These are phyloP conservation scores for Aspergillus persii DNA, from an alignment of 2,329 filamentous ascomycete species.

Conservation along the genomic window DNA sequence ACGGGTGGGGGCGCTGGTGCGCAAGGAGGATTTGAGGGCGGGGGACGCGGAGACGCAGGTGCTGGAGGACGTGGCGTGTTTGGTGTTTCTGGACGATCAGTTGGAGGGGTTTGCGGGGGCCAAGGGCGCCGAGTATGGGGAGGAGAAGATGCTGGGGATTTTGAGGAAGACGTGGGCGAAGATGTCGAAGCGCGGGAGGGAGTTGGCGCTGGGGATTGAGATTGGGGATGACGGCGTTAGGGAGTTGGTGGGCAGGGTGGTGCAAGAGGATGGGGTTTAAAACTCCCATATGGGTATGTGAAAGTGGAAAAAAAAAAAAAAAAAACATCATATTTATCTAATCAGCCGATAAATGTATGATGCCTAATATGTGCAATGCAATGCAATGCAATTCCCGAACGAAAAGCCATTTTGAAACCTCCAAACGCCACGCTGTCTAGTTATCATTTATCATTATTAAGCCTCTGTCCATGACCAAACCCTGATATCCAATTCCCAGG, in stretches of 20 bases:
- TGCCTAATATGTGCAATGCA: not conserved
- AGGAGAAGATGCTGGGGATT: constrained; percentile 73
- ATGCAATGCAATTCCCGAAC: not conserved
- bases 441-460: not conserved
- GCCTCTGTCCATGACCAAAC: too few species aligned
- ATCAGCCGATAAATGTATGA: too few species aligned
- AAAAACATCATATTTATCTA: too few species aligned
- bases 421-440: not conserved
- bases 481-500: not conserved
- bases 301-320: too few species aligned
- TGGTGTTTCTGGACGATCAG: constrained; percentile 85
- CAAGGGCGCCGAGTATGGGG: constrained; percentile 52
- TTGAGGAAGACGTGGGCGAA: constrained; percentile 73
- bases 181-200: constrained; percentile 64
- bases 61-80: constrained; percentile 80
- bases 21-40: constrained; percentile 69
- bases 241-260: constrained; percentile 62
- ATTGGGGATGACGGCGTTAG: constrained; percentile 61
- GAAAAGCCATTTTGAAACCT: not conserved
- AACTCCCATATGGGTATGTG: too few species aligned
- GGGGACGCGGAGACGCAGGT: constrained; percentile 58
- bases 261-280: constrained; percentile 31
- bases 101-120: constrained; percentile 69
- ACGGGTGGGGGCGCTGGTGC: constrained; percentile 67
- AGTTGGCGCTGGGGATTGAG: constrained; percentile 64